Conservation (phyloP, 73 alveolate species). For the Paramecium caudatum region DNA sequence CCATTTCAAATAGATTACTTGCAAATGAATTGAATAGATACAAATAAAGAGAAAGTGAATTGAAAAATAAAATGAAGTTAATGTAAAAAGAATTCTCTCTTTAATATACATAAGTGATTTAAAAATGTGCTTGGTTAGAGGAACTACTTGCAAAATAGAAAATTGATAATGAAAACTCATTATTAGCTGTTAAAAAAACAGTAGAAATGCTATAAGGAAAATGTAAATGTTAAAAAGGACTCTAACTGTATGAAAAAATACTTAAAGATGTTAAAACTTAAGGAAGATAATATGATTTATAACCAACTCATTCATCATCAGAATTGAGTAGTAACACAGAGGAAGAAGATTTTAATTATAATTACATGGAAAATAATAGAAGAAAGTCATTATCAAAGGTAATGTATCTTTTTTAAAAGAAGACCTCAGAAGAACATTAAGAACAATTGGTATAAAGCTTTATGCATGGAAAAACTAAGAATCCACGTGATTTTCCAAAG, state of each 20-base stretch:
- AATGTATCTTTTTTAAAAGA: neutral
- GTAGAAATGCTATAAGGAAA: neutral
- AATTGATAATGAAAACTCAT: conserved; percentile 52
- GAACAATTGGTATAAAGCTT: conserved; percentile 25
- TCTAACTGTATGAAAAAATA: neutral
- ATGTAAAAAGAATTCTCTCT: conserved; percentile 3
- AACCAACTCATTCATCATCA: conserved; percentile 5
- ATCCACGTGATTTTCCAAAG: neutral
- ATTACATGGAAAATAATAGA: conserved; percentile 28
- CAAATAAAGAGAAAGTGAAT: conserved; percentile 23
- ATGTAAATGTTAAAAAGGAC: conserved; percentile 44
- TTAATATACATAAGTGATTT: neutral
- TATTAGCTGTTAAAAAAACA: conserved; percentile 49
- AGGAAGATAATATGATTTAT: conserved; percentile 10
- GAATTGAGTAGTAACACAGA: conserved; percentile 29
- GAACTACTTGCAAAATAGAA: conserved; percentile 14
- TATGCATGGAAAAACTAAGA: neutral
- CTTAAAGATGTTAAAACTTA: neutral
- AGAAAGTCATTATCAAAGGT: conserved; percentile 16
- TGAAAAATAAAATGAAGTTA: conserved; percentile 10
- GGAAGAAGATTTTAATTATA: neutral
- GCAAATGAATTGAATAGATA: conserved; percentile 30
- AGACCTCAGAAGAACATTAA: conserved; percentile 38
- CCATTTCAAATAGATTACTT: conserved; percentile 9
- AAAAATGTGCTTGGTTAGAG: conserved; percentile 36